Base-by-base conservation (phyloP, 164 flowering plant species). In the Sextonia rubra region DNA sequence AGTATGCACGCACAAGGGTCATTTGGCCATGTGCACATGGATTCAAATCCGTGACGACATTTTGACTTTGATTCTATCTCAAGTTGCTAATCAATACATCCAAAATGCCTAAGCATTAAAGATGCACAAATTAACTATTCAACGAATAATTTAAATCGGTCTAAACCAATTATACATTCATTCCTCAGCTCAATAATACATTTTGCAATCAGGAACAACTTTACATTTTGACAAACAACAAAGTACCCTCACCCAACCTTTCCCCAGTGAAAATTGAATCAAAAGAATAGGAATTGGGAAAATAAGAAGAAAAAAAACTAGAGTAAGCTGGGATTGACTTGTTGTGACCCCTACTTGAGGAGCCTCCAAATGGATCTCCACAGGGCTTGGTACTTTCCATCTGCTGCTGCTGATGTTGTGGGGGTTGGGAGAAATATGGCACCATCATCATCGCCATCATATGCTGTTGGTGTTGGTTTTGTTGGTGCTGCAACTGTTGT, bases 371-470 rank as follows among this genome's bases (percentile, higher is more conserved):
- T 8, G 92, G 91, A 76, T 94, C 98, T 23, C 91, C 91, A 70
- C 92, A 94, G 0, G 98, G 98, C 72, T 94, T 94, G 52, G 79
- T 14, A 22, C 29, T 22, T 11, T 82, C 81, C 74, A 71, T 69
- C 3, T 81, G 79, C 18, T 82, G 85, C 14, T 82, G 90, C 12
- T 87, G 84, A 18, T 87, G 88, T 26, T 83, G 89, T 12, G 61
- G 62, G 3, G 61, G 26, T n/a, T 47, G 70, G 3, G 18, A 81
- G 58, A 82, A 80, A 60, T 82, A 89, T 60, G 76, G 77, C 82
- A 84, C 78, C 52, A 55, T 48, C 70, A 65, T 72, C 64, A 32
- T 47, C 11, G 58, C 1, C 85, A 77, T 80, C 83, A 73, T 83
- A 17, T 80, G 84, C 17, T 83, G 85, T n/a, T 82, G 90, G 9